Base-by-base conservation (phyloP, 768 basidiomycete species). In the Pleurotus djamor region DNA sequence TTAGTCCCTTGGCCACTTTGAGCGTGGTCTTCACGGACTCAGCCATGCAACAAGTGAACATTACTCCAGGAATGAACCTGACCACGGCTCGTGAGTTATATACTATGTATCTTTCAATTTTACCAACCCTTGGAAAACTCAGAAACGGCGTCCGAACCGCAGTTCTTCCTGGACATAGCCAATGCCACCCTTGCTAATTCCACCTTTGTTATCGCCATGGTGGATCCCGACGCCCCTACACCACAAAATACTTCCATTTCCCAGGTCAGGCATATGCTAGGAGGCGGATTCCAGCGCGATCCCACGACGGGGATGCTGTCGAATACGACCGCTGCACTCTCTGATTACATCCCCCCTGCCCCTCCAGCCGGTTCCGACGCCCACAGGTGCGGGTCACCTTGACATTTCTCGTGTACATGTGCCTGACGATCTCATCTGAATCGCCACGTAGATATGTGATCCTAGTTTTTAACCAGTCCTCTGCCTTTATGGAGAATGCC, bases 161-260 rank as follows among this genome's bases (percentile, higher is more conserved):
- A 65, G 48, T 73, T 74, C 59, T 68, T 65, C 56, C 63, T 74
- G 58, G 61, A 64, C 59, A 61, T 68, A 21, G 66, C 69, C 51
- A 63, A 69, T 43, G 64, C 67, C 14, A 48, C 66, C n/a, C 45
- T 62, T 44, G 58, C 62, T 13, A 71, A 66, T 59, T 62, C 65
- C 37, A 66, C 71, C 13, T 78, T 73, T 61, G 73, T 81, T 28
- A 56, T 81, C 13, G 70, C 71, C 14, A 64, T 80, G 38, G 67
- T 81, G 38, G 79, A 80, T 61, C 79, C 77, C 33, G 78, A 81
- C 62, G 78, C 74, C 0, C 75, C 78, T 21, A 75, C 74, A 17
- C 76, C 75, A 0, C 72, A 77, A 55, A 74, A 76, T 58, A 69
- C 68, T 8, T 70, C 66, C 7, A 59, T 68, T 10, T 66, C 75